phyloP scores from a whole-genome alignment of 2,329 filamentous ascomycete species.

The Trichoderma sp. region DNA sequence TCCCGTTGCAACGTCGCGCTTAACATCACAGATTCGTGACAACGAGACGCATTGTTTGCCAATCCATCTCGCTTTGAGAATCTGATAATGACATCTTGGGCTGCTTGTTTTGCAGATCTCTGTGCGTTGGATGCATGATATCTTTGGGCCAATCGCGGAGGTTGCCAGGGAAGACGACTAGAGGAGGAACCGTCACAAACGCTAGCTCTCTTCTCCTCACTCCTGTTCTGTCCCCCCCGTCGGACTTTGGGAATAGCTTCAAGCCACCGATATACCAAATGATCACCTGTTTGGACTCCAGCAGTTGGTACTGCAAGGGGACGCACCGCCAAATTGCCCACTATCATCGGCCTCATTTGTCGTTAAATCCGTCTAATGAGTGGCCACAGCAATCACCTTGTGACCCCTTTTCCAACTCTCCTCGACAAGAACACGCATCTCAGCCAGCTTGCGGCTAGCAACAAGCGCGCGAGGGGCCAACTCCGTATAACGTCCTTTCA shows the following conservation, averaged over 20 bases:
- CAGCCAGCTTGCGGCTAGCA: not conserved
- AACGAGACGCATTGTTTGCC: not conserved
- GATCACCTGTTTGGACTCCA: not conserved
- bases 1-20: no score
- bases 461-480: slow-evolving; percentile 2
- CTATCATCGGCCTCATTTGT: not conserved
- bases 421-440: not conserved
- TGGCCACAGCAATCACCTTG: not conserved
- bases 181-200: not conserved
- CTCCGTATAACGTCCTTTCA: not conserved
- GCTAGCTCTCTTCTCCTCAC: not conserved
- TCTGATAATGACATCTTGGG: not conserved
- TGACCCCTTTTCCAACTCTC: not conserved
- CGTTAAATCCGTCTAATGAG: not conserved
- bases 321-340: not conserved
- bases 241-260: not conserved
- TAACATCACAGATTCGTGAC: not conserved
- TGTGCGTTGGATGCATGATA: no score
- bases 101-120: no score
- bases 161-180: not conserved
- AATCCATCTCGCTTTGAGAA: not conserved
- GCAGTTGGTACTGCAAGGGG: slow-evolving; percentile 10
- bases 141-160: not conserved
- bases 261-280: not conserved
- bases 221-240: not conserved